Conservation (phyloP, 2,329 filamentous ascomycete species). For the Aureobasidium lini region DNA sequence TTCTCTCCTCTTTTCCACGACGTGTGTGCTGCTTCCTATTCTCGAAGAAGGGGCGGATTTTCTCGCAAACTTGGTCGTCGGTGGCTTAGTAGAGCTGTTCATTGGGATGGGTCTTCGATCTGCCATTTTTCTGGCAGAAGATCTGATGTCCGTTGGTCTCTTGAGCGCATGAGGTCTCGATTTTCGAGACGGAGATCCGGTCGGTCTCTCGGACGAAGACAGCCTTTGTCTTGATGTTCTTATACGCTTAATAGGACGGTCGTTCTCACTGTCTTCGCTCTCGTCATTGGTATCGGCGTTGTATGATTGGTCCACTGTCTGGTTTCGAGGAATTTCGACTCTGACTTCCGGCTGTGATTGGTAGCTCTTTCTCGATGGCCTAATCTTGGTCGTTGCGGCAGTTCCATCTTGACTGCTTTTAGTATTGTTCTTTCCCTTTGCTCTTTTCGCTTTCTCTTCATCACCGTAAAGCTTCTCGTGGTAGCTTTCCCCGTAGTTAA, state of each 20-base stretch:
- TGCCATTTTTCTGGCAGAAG: background rate
- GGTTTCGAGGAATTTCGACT: background rate
- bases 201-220: background rate
- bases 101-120: background rate
- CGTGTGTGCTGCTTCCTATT: too few species aligned
- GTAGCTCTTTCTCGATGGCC: background rate
- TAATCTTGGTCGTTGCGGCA: background rate
- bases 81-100: background rate
- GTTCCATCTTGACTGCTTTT: too few species aligned
- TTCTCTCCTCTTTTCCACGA: background rate
- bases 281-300: background rate
- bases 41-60: background rate
- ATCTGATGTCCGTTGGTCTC: background rate
- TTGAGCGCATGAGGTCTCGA: background rate
- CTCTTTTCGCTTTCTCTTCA: background rate
- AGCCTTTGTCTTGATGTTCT: background rate
- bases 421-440: background rate
- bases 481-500: slow-evolving; percentile 57
- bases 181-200: background rate
- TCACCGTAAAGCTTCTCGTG: slow-evolving; percentile 11
- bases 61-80: background rate
- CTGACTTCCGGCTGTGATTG: background rate
- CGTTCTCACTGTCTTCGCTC: background rate
- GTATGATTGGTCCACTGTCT: background rate
- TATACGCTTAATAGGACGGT: background rate